Evolutionary conservation across 306 rosid species (phyloP), one percentile per base, ranked within the genome.

Genomic region (Castanea crenata): DNA sequence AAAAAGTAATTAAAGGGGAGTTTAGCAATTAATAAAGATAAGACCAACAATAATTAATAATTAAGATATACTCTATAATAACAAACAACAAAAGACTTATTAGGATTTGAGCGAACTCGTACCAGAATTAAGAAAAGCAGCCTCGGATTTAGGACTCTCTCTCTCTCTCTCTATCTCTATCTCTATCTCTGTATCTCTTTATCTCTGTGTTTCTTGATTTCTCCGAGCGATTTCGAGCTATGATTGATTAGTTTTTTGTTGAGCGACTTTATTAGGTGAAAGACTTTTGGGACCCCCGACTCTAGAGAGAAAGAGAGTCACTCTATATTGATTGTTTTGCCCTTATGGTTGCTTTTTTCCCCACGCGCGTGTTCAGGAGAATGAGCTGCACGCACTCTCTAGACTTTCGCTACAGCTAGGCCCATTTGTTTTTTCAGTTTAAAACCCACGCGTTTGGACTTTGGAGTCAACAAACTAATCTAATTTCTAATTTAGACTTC

Each of bases 281-380:
- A 25, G 76, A 83, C 79, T 81, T 75, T 74, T 34, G 20, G 23
- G 67, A 11, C 6, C 56, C 31, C 5, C 46, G 12, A 41, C 3
- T 8, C 7, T 2, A 38, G 2, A 7, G 44, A 25, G 27, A 25
- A 1, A 25, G 27, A 38, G 10, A 2, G 46, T 7, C 11, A 8
- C 46, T 8, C 12, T 8, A 0, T 11, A 41, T 41, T 41, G 46
- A 41, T 41, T 41, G 46, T 41, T 41, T 41, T 41, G 46, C 46
- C 46, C 46, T 41, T 41, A 8, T 41, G 46, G 46, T 41, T 41
- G 46, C 46, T 2, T 41, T 41, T 41, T 8, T 61, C 55, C 32
- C 21, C 72, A 78, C 76, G 85, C 81, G 70, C 79, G 14, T 69
- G 34, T 32, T 52, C 58, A 69, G 59, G 75, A 72, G 71, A 69